These are phyloP conservation scores for Brassica cretica DNA, from an alignment of 345 rosid genomes.

Conservation along the genomic window DNA sequence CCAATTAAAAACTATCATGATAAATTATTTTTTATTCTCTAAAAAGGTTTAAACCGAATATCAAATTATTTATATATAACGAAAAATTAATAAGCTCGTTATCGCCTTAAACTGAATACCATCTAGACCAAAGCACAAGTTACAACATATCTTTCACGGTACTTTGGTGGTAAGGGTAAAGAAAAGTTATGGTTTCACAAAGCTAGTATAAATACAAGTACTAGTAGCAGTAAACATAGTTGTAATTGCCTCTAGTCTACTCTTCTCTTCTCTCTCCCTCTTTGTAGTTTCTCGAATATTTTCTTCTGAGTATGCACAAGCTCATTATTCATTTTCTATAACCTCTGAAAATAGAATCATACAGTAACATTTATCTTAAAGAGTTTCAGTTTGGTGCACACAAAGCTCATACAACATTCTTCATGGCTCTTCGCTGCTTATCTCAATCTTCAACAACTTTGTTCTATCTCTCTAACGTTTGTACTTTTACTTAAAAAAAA, in stretches of 20 bases:
- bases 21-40: too few relatives aligned
- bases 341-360: background rate
- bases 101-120: background rate
- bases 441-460: conserved; percentile 20
- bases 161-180: background rate
- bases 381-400: conserved; percentile 15
- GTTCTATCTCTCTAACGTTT: conserved; percentile 29
- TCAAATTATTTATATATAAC: too few relatives aligned
- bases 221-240: background rate
- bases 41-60: too few relatives aligned
- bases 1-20: too few relatives aligned
- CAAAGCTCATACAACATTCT: conserved; percentile 12
- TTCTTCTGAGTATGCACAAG: background rate
- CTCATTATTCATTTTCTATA: conserved; percentile 5
- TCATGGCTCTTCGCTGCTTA: conserved; percentile 34
- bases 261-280: background rate
- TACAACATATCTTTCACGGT: background rate
- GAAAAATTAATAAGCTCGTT: too few relatives aligned
- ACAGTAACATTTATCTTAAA: background rate
- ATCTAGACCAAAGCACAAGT: conserved; percentile 1
- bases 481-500: background rate
- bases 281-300: conserved; percentile 8
- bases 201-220: background rate
- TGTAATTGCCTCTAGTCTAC: background rate
- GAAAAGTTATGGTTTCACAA: background rate